Evolutionary conservation across 1,284 basidiomycete species (phyloP), one percentile per base, ranked within the genome.

Genomic region (Apiotrichum gamsii): DNA sequence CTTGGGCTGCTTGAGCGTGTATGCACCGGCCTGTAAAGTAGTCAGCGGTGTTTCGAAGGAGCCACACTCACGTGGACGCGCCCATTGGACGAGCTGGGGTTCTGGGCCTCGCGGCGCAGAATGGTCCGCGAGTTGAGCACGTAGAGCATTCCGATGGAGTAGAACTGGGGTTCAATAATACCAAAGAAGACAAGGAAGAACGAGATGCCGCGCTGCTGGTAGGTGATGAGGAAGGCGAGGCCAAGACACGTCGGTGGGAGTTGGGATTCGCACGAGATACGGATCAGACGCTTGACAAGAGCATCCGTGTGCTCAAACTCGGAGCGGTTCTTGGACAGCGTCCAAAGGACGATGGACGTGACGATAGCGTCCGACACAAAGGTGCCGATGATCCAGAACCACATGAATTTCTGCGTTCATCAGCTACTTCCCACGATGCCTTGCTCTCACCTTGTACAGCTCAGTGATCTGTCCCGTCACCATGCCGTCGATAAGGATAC

Each of bases 261-360:
- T 47, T 62, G 60, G 23, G 60, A 60, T 40, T 62, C 60, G 52
- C 57, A 47, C 3, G 58, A 47, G 8, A 62, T 38, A 15, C 56
- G 51, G 31, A 51, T 48, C 5, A 55, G 44, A 18, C 46, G 39
- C 34, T 51, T 54, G 34, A 62, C 54, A 4, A 62, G 35, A 2
- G 41, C 41, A 24, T 60, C 59, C 10, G 60, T 61, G 29, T 56
- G 43, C 13, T 50, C 48, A 54, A 56, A 60, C 8, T 54, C 56
- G 4, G 59, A 60, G n/a, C 55, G 52, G 9, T 52, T 49, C 33
- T 38, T 49, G 37, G 43, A 48, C 15, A 62, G 44, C 14, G 58
- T 58, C 50, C 50, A 60, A 13, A 49, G 47, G 25, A 59, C 45
- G 10, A 43, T 35, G 15, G 34, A 23, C 10, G 44, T 49, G 18